Evolutionary conservation across 1,139 yeast species (phyloP).

Genomic region (Nakaseomyces glabratus): DNA sequence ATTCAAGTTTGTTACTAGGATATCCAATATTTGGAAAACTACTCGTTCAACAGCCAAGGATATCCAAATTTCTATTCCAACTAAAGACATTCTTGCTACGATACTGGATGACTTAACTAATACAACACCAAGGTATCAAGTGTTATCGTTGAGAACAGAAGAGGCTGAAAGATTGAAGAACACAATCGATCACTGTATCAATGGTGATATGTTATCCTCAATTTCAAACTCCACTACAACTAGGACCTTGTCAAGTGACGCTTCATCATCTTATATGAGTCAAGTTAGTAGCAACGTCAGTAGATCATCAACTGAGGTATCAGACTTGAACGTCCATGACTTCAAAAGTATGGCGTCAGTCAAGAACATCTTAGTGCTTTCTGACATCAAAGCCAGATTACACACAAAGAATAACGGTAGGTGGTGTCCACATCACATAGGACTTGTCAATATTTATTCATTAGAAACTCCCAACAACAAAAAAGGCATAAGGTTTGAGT

Average conservation of each 20-base stretch:
- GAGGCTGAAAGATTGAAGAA: slow-evolving; percentile 18
- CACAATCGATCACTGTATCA: slow-evolving; percentile 19
- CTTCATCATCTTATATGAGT: slow-evolving; percentile 13
- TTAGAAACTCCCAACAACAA: slow-evolving; percentile 16
- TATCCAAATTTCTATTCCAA: slow-evolving; percentile 26
- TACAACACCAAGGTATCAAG: slow-evolving; percentile 9
- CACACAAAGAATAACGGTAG: slow-evolving; percentile 13
- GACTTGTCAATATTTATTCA: slow-evolving; percentile 17
- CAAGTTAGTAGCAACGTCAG: slow-evolving; percentile 11
- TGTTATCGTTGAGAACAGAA: slow-evolving; percentile 20
- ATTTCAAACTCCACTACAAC: slow-evolving; percentile 13
- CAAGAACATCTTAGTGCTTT: slow-evolving; percentile 13
- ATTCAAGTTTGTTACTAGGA: slow-evolving; percentile 16
- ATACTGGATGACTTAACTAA: slow-evolving; percentile 8
- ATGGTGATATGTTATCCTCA: slow-evolving; percentile 13
- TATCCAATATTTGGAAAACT: slow-evolving; percentile 21
- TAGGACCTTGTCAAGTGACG: slow-evolving; percentile 14
- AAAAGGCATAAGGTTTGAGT: slow-evolving; percentile 18
- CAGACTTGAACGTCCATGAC: slow-evolving; percentile 11
- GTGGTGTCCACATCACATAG: slow-evolving; percentile 16
- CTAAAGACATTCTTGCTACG: slow-evolving; percentile 12
- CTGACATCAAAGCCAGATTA: slow-evolving; percentile 16
- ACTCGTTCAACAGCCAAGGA: slow-evolving; percentile 30
- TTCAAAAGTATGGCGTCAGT: slow-evolving; percentile 7
- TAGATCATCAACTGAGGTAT: slow-evolving; percentile 16